Evolutionary conservation across 1,139 yeast species (phyloP), one percentile per base, ranked within the genome.

Genomic region (Blastobotrys proliferans): DNA sequence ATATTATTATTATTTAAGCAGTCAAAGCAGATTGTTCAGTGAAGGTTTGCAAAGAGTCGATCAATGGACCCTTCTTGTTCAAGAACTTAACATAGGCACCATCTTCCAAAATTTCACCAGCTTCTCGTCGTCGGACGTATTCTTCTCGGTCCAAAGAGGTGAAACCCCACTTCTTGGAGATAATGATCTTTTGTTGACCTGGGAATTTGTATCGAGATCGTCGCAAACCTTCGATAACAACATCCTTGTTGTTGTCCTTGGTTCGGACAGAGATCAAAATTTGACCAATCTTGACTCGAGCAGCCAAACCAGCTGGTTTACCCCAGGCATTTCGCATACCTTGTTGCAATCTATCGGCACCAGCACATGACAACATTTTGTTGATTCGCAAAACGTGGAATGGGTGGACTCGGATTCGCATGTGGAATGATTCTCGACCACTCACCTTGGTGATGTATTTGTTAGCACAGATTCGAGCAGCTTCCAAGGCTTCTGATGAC

Each of bases 301-400:
- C 98, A 66, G 97, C 98, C 69, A 90, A 82, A 80, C 98, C 98
- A 68, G 90, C 96, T 68, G 98, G 98, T 80, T 92, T 92, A 86
- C 98, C 98, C 97, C 97, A 92, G 70, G 98, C 98, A 82, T 95
- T 95, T 86, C 98, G 90, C 98, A 92, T 92, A 87, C 98, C 98
- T 80, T 94, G 97, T 81, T 92, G 98, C 77, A 92, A 83, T 85
- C 98, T 87, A 90, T 92, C 98, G 72, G 98, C 98, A 85, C 98
- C 98, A 78, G 98, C 98, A 81, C 98, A 92, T 69, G 98, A 92
- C 95, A 92, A 87, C 98, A 92, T 92, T 85, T 92, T 92, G 92
- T 92, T 92, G 81, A 92, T 92, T 79, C 98, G 86, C 75, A 92
- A 84, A 63, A 94, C 98, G 82, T 92, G 98, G 97, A 85, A 94